These are phyloP conservation scores for Delonix regia DNA, from an alignment of 306 rosid genomes.

Conservation along the genomic window DNA sequence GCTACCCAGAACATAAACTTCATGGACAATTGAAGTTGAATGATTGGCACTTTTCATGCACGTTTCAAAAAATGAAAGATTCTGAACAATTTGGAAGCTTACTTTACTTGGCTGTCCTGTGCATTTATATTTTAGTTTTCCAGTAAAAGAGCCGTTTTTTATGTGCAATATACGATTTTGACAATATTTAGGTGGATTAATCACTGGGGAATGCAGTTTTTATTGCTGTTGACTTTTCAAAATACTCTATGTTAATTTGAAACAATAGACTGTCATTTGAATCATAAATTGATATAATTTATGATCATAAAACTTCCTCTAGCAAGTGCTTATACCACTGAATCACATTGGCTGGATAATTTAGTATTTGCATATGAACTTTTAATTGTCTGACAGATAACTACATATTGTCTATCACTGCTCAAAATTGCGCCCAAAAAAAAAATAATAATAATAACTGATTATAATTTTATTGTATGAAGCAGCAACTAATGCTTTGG, in stretches of 20 bases:
- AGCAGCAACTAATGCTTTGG: background rate
- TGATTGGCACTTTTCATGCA: background rate
- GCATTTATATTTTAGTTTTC: background rate
- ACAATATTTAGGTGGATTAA: background rate
- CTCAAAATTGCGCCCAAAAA: background rate
- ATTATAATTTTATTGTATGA: background rate
- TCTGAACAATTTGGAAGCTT: background rate
- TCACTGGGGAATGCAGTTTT: background rate
- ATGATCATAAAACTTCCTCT: background rate
- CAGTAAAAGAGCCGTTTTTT: background rate
- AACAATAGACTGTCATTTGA: background rate
- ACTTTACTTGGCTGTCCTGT: background rate
- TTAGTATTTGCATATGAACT: background rate
- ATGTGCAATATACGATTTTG: background rate
- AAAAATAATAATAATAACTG: too few relatives aligned
- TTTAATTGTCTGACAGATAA: background rate
- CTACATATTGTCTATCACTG: background rate
- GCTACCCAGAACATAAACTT: background rate
- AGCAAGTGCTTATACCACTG: background rate
- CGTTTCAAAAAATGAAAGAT: background rate
- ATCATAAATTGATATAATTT: background rate
- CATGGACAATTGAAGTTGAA: background rate
- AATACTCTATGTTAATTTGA: background rate
- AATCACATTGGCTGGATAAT: background rate
- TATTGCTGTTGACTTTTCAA: background rate